Base-by-base conservation (phyloP, 768 basidiomycete genomes). In the Cyclocybe aegerita region DNA sequence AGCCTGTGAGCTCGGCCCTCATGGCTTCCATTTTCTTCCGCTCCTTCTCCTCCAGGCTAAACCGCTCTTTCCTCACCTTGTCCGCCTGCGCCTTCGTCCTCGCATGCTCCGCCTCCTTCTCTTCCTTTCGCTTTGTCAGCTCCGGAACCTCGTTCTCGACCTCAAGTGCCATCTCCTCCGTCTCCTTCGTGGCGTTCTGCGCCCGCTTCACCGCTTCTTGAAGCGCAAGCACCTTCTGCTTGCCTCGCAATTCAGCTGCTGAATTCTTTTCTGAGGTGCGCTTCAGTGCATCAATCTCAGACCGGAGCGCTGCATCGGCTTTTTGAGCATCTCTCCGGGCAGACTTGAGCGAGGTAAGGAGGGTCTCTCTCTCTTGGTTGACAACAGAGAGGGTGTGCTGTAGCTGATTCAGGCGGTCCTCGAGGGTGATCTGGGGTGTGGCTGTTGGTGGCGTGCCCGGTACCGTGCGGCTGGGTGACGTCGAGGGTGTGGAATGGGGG, bases 151-250 rank as follows among this genome's bases (percentile, higher is more conserved):
- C 65, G 1, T 54, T 63, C 59, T 83, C 75, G 5, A 84, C 70
- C 46, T 80, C 76, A 37, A 63, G 62, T 40, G 80, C 74, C 43
- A 61, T 65, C 48, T 75, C 71, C 42, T 77, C 74, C 17, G 72
- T 74, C 46, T 78, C 75, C 64, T 57, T 67, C 57, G 64, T 84
- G 65, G 48, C 81, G 57, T 81, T 77, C 55, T 80, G 82, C 8
- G 89, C 84, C 47, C 90, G 84, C 61, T 90, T 93, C 9, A 88
- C 85, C 2, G 92, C 88, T 61, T 96, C 93, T 63, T 95, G 93
- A 35, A 96, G 70, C 1, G 94, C 90, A 9, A 93, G 77, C 8
- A 88, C 82, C 58, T 93, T 95, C 65, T 96, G 93, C 39, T 84
- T 83, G 8, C 86, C 83, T n/a, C 93, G 81, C 16, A 82, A 75